A percentile compares a stretch with the other conserved stretches of the same genome.
phyloP scores from a whole-genome alignment of 139 green algal species.

The Micromonas pusilla region DNA sequence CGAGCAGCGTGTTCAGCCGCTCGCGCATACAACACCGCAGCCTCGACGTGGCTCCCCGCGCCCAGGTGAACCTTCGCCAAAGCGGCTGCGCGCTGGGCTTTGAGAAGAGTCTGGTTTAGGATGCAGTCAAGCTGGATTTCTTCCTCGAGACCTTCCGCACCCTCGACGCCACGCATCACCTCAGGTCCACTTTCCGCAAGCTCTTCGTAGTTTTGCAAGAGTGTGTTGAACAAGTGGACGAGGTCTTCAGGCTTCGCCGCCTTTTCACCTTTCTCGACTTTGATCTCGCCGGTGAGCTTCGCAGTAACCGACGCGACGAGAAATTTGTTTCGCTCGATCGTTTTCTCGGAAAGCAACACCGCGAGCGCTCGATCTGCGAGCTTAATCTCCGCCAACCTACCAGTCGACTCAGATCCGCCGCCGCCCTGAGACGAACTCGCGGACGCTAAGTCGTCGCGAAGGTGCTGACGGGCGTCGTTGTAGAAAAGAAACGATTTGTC shows the following conservation, averaged over 20 bases:
- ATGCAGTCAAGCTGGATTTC: slow-evolving; percentile 11
- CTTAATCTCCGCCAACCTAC: slow-evolving; percentile 23
- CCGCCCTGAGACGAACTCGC: slow-evolving; percentile 29
- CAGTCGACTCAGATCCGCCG: not conserved
- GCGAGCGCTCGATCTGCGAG: slow-evolving; percentile 43
- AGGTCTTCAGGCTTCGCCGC: slow-evolving; percentile 54
- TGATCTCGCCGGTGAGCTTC: slow-evolving; percentile 14
- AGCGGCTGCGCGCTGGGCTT: slow-evolving; percentile 13
- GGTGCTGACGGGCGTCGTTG: slow-evolving; percentile 50
- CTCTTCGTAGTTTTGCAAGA: not conserved
- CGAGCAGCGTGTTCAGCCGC: slow-evolving; percentile 40
- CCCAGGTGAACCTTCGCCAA: slow-evolving; percentile 52
- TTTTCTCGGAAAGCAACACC: slow-evolving; percentile 53
- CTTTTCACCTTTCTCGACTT: slow-evolving; percentile 40
- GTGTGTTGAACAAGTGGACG: slow-evolving; percentile 9
- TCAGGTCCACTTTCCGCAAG: not conserved
- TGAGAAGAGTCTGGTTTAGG: not conserved
- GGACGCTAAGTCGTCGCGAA: slow-evolving; percentile 39
- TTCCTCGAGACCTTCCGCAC: slow-evolving; percentile 47
- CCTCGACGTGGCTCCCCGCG: slow-evolving; percentile 45
- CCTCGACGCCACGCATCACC: slow-evolving; percentile 47
- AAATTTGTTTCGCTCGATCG: slow-evolving; percentile 42
- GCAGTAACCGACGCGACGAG: slow-evolving; percentile 26
- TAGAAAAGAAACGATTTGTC: slow-evolving; percentile 59
- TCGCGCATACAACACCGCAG: slow-evolving; percentile 52